Percentiles rank a stretch among this genome's conserved stretches.
Conservation (phyloP, 176 grass and related monocot species). For the Luzula sylvatica region DNA sequence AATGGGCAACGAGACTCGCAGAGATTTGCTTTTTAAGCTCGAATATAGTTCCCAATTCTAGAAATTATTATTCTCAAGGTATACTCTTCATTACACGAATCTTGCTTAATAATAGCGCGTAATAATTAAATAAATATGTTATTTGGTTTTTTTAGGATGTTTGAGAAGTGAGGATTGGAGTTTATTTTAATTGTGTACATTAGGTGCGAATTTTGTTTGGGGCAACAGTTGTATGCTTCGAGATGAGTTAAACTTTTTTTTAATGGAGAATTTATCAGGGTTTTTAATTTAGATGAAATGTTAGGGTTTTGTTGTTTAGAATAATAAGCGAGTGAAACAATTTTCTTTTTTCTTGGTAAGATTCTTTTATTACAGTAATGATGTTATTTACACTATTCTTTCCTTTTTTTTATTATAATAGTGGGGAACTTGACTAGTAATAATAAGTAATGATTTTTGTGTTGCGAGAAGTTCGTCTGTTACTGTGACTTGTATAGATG, state of each 20-base stretch:
- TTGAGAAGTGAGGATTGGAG: not conserved
- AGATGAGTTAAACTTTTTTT: not conserved
- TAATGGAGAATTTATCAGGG: not conserved
- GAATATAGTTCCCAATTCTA: constrained; percentile 50
- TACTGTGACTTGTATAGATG: too few relatives aligned
- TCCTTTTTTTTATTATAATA: too few relatives aligned
- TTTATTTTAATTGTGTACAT: constrained; percentile 15
- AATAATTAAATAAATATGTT: constrained; percentile 6
- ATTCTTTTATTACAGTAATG: not conserved
- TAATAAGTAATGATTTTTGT: too few relatives aligned
- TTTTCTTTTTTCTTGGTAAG: not conserved
- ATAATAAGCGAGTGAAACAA: constrained; percentile 1
- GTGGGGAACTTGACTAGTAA: too few relatives aligned
- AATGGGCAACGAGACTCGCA: constrained; percentile 59
- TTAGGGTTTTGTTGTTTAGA: constrained; percentile 7
- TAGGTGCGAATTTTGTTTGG: not conserved
- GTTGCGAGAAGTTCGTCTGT: too few relatives aligned
- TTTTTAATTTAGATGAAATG: constrained; percentile 7
- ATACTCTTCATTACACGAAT: not conserved
- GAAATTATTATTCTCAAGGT: constrained; percentile 29
- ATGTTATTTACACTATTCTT: too few relatives aligned
- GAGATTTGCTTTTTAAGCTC: constrained; percentile 69
- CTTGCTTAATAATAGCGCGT: not conserved
- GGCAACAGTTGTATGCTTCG: not conserved
- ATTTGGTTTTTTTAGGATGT: not conserved